A percentile compares a stretch with the other conserved stretches of the same genome.
phyloP scores from a whole-genome alignment of 495 filamentous ascomycete genomes.

The Neurospora sp. region DNA sequence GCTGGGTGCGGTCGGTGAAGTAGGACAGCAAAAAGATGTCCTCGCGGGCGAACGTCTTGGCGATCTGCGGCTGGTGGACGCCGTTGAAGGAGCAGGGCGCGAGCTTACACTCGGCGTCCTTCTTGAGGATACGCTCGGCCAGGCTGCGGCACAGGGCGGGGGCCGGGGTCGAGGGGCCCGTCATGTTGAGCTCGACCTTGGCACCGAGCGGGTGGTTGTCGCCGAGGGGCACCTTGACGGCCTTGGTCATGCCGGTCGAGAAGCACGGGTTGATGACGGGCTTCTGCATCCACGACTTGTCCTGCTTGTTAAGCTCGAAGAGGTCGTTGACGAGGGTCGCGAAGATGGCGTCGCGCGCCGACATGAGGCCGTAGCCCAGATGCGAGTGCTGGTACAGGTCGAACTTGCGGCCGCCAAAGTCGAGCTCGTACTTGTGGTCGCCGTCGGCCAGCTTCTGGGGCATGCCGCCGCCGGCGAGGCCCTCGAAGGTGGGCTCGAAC shows the following conservation, averaged over 20 bases:
- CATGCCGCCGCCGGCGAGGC: constrained; percentile 63
- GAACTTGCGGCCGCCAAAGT: constrained; percentile 84
- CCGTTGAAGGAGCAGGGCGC: constrained; percentile 96
- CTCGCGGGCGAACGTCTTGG: constrained; percentile 83
- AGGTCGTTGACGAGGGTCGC: constrained; percentile 53
- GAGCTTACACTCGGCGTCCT: constrained; percentile 71
- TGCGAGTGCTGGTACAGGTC: constrained; percentile 98
- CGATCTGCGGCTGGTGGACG: constrained; percentile 84
- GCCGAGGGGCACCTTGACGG: constrained; percentile 57
- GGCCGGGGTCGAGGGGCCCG: constrained; percentile 63
- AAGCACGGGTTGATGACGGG: constrained; percentile 86
- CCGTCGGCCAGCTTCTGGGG: constrained; percentile 76
- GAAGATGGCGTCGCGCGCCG: constrained; percentile 79
- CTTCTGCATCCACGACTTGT: constrained; percentile 44
- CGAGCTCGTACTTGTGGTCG: constrained; percentile 91
- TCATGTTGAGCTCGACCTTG: constrained; percentile 66
- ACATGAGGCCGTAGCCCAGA: constrained; percentile 94
- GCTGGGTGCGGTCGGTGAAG: constrained; percentile 88
- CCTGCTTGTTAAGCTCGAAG: constrained; percentile 39
- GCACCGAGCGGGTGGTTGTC: constrained; percentile 51
- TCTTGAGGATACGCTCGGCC: constrained; percentile 82
- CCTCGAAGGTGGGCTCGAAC: constrained; percentile 88
- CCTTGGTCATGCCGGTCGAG: constrained; percentile 60
- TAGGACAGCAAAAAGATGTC: constrained; percentile 96
- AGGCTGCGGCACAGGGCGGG: constrained; percentile 81